These are phyloP conservation scores for Amaranthus cruentus DNA, from an alignment of 148 eudicot genomes.

Conservation along the genomic window DNA sequence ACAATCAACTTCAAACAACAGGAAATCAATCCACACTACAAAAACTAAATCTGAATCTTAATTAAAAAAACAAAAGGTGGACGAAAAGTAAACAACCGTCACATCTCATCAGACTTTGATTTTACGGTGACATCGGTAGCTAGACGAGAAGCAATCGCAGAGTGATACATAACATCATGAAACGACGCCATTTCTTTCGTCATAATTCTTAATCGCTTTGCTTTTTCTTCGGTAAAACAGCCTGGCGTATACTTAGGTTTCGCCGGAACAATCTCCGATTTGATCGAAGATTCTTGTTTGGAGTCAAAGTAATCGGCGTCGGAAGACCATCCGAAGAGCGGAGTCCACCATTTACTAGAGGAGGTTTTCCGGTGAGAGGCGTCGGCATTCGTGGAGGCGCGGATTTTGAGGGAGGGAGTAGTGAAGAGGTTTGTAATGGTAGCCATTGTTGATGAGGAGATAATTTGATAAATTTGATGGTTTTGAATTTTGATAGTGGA, in stretches of 20 bases:
- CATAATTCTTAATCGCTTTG: constrained; percentile 53
- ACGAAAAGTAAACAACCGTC: neutral
- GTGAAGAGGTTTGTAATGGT: constrained; percentile 31
- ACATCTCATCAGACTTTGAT: neutral
- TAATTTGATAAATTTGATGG: neutral
- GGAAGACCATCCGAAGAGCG: constrained; percentile 60
- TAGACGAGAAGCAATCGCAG: constrained; percentile 74
- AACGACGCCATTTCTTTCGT: constrained; percentile 44
- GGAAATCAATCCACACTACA: too few relatives aligned
- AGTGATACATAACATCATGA: constrained; percentile 80
- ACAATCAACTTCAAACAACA: neutral
- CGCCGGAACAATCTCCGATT: neutral
- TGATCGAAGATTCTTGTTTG: neutral
- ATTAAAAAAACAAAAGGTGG: neutral
- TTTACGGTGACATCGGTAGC: constrained; percentile 47
- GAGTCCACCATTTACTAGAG: constrained; percentile 55
- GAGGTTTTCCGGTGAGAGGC: constrained; percentile 28
- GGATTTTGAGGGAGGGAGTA: constrained; percentile 24
- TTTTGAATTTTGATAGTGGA: neutral
- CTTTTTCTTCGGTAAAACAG: constrained; percentile 71
- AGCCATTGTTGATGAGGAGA: constrained; percentile 34
- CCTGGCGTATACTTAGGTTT: constrained; percentile 39
- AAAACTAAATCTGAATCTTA: too few relatives aligned
- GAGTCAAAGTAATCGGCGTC: constrained; percentile 60
- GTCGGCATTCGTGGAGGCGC: constrained; percentile 27